Base-by-base conservation (phyloP, 2,329 filamentous ascomycete genomes). In the Clarireedia monteithiana region DNA sequence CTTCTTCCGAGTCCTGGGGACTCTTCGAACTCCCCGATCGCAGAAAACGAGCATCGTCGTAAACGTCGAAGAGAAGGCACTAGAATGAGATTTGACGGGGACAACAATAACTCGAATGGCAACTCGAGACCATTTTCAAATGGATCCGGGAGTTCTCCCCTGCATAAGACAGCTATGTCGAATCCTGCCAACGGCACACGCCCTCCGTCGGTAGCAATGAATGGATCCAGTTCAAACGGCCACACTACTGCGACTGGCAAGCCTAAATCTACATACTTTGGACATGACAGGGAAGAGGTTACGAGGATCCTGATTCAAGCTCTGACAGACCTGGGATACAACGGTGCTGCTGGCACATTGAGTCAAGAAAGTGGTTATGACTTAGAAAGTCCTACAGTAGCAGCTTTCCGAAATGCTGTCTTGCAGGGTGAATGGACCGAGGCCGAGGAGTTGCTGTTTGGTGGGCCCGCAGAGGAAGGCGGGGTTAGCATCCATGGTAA, bases 251-350 rank as follows among this genome's bases (percentile, higher is more conserved):
- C 50, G 26, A 50, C 46, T 57, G 51, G 38, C 52, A 66, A 67
- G 56, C 48, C 55, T 17, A 56, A 48, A 42, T 55, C 61, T 46
- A 72, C 70, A 27, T 97, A 95, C 70, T 86, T 84, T 67, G 91
- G 91, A 17, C 92, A 97, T 68, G 83, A 94, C 68, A 83, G 90
- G 68, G 91, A 96, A 75, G 92, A 99, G 74, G 86, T 97, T 46
- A 95, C 92, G 5, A 80, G 94, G 53, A 87, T 97, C 61, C 73
- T 99, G 65, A 94, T 99, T 66, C 94, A 99, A 72, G 88, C 91
- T 38, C 74, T 99, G 61, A 82, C 84, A 24, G 92, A 96, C 69
- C 79, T 99, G 74, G 94, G 94, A 2, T 96, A 97, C 68, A 77
- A 84, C 58, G 76, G 77, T 12, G 88, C 92, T 12, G 92, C 94